Conservation (phyloP, 2,329 filamentous ascomycete genomes). For the Pseudogymnoascus sp. region DNA sequence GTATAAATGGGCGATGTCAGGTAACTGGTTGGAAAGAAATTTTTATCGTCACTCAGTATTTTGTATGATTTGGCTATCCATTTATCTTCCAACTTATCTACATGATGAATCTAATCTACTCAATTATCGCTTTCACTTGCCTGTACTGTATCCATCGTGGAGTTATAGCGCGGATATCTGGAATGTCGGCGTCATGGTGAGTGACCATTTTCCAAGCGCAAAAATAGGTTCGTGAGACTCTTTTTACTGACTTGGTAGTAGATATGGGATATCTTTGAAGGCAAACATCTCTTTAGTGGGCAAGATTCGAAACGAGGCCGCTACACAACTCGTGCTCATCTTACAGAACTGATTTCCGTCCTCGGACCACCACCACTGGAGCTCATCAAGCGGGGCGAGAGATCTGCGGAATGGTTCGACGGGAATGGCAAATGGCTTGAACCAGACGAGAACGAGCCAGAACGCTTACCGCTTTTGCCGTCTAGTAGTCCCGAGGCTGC, state of each 20-base stretch:
- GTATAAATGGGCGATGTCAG: too few relatives aligned
- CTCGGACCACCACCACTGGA: constrained; percentile 15
- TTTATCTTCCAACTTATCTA: too few relatives aligned
- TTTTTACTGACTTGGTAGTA: constrained; percentile 7
- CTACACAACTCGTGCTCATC: constrained; percentile 17
- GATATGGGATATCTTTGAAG: constrained; percentile 18
- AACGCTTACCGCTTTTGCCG: constrained; percentile 15
- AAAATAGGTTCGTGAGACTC: constrained; percentile 1
- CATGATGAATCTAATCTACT: too few relatives aligned
- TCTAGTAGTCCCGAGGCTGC: constrained; percentile 14
- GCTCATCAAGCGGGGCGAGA: constrained; percentile 12
- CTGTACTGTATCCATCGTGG: too few relatives aligned
- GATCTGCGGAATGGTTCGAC: constrained; percentile 15
- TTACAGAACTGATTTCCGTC: constrained; percentile 17
- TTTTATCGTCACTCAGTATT: too few relatives aligned
- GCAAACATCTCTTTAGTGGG: constrained; percentile 15
- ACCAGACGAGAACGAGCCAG: constrained; percentile 13
- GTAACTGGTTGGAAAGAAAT: too few relatives aligned
- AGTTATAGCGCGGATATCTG: constrained; percentile 22
- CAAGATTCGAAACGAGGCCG: constrained; percentile 12
- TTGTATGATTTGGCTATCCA: too few relatives aligned
- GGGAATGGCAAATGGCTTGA: constrained; percentile 15
- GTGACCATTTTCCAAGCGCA: neutral
- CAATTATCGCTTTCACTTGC: too few relatives aligned
- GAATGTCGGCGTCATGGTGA: constrained; percentile 20